These are phyloP conservation scores for Kitagawia praeruptora DNA, from an alignment of 129 eudicot species.

Conservation along the genomic window DNA sequence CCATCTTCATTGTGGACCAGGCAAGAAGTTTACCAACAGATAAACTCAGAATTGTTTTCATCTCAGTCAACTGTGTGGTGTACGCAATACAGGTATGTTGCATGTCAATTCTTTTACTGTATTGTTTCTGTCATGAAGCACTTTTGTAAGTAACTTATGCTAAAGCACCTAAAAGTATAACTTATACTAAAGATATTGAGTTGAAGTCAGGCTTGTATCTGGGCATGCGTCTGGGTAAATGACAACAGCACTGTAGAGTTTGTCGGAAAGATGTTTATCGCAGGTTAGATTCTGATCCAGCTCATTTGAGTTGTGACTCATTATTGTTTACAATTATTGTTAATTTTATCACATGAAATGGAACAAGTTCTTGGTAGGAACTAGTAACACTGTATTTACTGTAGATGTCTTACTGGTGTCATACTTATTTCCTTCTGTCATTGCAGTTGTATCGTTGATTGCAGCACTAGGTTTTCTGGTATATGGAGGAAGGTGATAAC, in stretches of 20 bases:
- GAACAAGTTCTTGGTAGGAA: neutral
- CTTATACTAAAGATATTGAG: slow-evolving; percentile 5
- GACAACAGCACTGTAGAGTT: slow-evolving; percentile 56
- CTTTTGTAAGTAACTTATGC: neutral
- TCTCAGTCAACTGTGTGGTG: slow-evolving; percentile 54
- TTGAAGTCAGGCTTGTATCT: slow-evolving; percentile 65
- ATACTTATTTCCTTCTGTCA: slow-evolving; percentile 8
- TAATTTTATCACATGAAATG: neutral
- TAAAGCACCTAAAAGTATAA: neutral
- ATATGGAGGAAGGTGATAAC: slow-evolving; percentile 83
- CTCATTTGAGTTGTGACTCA: neutral
- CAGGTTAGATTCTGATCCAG: slow-evolving; percentile 39
- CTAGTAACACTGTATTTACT: slow-evolving; percentile 3
- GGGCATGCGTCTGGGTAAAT: slow-evolving; percentile 74
- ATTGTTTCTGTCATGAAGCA: neutral
- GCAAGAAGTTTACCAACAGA: slow-evolving; percentile 79
- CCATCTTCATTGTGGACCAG: slow-evolving; percentile 24
- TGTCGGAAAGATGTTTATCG: slow-evolving; percentile 76
- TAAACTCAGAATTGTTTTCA: slow-evolving; percentile 54
- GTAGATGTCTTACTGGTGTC: neutral
- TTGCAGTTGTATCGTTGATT: slow-evolving; percentile 67
- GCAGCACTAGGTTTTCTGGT: slow-evolving; percentile 79
- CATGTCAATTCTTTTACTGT: slow-evolving; percentile 4
- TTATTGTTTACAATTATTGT: neutral
- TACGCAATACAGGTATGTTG: slow-evolving; percentile 69